Base-by-base conservation (phyloP, 202 grass and related monocot species). In the Eragrostis tef region DNA sequence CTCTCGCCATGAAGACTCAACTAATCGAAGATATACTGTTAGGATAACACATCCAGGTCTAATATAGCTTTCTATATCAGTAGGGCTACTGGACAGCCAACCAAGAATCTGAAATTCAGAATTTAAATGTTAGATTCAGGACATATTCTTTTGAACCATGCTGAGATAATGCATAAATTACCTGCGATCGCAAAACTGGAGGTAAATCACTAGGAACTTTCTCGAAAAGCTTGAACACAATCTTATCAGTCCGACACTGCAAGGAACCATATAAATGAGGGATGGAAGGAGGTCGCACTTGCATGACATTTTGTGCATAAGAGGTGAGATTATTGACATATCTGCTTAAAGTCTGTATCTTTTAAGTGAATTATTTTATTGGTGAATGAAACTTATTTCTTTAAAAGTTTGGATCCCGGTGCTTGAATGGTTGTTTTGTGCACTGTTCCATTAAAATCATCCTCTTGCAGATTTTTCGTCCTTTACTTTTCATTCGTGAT, bases 151-250 rank as follows among this genome's bases (percentile, higher is more conserved):
- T 50, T 44, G 21, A 75, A 6, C 56, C 31, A 56, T 74, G 48
- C n/a, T 67, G 64, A 89, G 16, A 73, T 46, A 65, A 80, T 36
- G 44, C 48, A 79, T 17, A 85, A 83, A 27, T 84, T 89, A 98
- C 97, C 89, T 96, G 91, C 82, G 90, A 56, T 64, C 83, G 83
- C 85, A 99, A 84, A 86, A 90, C 83, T 77, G 85, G 85, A 76
- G 97, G 97, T 74, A 99, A 81, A 86, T 99, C 97, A 79, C 90
- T 76, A 70, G 97, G 97, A 85, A 92, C 89, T 99, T 96, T 99
- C 50, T 92, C 79, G 9, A 99, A 99, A 67, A 99, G 93, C 81
- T 99, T 99, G 83, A 99, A 99, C 51, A 93, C 86, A 69, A 99
- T 99, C 83, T 92, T 93, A 88, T 96, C 91, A 39, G 97, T 99